Evolutionary conservation across 768 basidiomycete genomes (phyloP), one percentile per base, ranked within the genome.

Genomic region (Coprinopsis marcescibilis): DNA sequence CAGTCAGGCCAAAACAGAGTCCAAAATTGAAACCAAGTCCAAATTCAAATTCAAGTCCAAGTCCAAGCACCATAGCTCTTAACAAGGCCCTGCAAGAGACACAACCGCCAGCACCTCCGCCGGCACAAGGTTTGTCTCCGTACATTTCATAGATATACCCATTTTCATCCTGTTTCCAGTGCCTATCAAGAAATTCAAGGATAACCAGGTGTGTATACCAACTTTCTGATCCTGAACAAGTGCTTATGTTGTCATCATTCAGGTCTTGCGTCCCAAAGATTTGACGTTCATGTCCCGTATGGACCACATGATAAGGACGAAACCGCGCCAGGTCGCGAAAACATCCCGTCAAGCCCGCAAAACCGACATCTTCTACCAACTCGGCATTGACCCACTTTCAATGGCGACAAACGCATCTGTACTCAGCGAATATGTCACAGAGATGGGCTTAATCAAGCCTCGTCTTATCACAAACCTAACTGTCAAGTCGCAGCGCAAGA

Each of bases 371-470:
- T 87, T 95, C 65, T 66, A 81, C 63, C 79, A 85, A 54, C 71
- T 85, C 24, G 67, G 70, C 48, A 70, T 93, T 52, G 81, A 91
- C 62, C 92, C 92, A 0, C 65, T 91, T 14, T 68, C 78, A 52
- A 79, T 87, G 62, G 73, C 78, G 44, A 66, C 70, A 51, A 85
- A 91, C 63, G 66, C 80, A 17, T 50, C 59, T 29, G 62, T 91
- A 26, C 65, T 93, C 45, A 66, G 72, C 36, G 42, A 66, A 20
- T 86, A 74, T 61, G 64, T 89, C 48, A 73, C 85, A 0, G 76
- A 81, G 37, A 86, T 93, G 81, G 84, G 87, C 43, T 89, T 85
- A 70, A 88, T 95, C 53, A 72, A 73, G 52, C 66, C 70, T n/a
- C 77, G 94, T 43, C 72, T 76, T 7, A 59, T 75, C 24, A 94